Base-by-base conservation (phyloP, 306 rosid genomes). In the Vigna unguiculata region DNA sequence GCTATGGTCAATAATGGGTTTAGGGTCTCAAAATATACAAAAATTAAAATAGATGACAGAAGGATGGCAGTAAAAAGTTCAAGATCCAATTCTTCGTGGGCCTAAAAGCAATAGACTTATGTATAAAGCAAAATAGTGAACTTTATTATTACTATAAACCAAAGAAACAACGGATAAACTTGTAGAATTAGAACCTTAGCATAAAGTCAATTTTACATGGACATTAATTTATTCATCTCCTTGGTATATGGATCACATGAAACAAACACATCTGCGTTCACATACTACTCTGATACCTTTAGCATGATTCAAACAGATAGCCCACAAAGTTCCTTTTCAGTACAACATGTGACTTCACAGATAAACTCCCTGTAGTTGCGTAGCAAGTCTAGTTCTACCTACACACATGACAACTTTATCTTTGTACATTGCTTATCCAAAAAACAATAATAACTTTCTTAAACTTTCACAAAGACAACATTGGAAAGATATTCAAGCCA, bases 101-200 rank as follows among this genome's bases (percentile, higher is more conserved):
- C 36, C 49, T 38, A 28, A 58, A 72, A 58, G 3, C 14, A 51
- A 64, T 6, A 22, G 53, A 64, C 45, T 34, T 6, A 4, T 12
- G 22, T 75, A 48, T 60, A 47, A 40, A 40, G 45, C 13, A 40
- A 40, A 40, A 9, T 40, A 9, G 12, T 40, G 13, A 12, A 40
- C 45, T 40, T 40, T 9, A 40, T 75, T 10, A 64, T 34, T 19
- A 75, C 49, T 48, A 48, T 62, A 49, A 20, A 74, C 3, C 16
- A 57, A 57, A 22, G 8, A 74, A 25, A 32, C 58, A 30, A 45
- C 5, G 7, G 45, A 40, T 9, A 40, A 40, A 40, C 45, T 17
- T 12, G 38, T 36, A 46, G 41, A 5, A 46, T 30, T 65, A 67
- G 13, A 69, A 40, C 43, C 32, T 51, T 22, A 24, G 52, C 67